Base-by-base conservation (phyloP, 441 rosid species). In the Euphorbia celastroides region DNA sequence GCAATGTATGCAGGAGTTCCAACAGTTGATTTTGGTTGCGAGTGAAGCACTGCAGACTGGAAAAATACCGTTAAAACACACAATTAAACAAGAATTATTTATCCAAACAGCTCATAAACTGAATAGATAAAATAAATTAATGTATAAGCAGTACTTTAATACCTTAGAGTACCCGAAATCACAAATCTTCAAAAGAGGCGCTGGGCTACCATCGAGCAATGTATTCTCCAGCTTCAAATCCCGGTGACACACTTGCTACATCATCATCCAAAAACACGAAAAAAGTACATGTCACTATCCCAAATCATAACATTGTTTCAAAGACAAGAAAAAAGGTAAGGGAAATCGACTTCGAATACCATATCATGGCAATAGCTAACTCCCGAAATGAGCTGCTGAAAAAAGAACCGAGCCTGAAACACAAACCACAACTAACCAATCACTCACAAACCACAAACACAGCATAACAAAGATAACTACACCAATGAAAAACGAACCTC, bases 161-260 rank as follows among this genome's bases (percentile, higher is more conserved):
- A 91, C 99, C 99, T 94, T 94, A 30, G 99, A 94, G 75, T 94
- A 94, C 38, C 99, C 99, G n/a, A 94, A 94, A 81, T 94, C 99
- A 44, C 99, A 94, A 58, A 94, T 89, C 79, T 94, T 94, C 75
- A 94, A 80, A 5, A 94, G 92, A 52, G 99, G 99, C 48, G 97
- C 92, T 0, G 92, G 87, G 69, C 98, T 94, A 48, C 97, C 99
- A 76, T 94, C 99, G 78, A 94, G 68, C 77, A 94, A 74, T 5
- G 97, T 89, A 73, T 94, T 94, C 76, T 94, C 99, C 70, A 94
- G 80, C 75, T 94, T 92, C 81, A 94, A 76, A 75, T 94, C 99
- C 19, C 99, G 83, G 80, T 94, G 99, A 83, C 99, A 94, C 72
- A 94, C 89, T 94, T 92, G 94, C 98, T 94, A 83, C 79, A 82